Conservation (phyloP, 2,329 filamentous ascomycete genomes). For the Monosporascus sp. region DNA sequence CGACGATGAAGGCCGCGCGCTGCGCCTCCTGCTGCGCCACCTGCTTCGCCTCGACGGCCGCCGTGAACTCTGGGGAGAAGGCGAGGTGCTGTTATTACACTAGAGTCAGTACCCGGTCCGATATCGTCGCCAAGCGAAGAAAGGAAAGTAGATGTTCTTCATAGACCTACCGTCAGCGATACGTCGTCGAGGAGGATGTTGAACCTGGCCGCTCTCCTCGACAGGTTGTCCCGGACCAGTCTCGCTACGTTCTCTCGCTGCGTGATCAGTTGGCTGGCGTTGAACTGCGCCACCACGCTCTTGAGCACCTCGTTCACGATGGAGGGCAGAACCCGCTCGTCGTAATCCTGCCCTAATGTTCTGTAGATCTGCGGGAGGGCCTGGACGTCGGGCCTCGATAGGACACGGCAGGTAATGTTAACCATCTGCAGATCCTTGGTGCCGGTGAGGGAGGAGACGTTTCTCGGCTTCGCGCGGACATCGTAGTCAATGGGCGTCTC, state of each 20-base stretch:
- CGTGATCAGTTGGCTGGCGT: slow-evolving; percentile 95
- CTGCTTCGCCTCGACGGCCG: slow-evolving; percentile 69
- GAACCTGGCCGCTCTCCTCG: slow-evolving; percentile 86
- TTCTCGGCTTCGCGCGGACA: slow-evolving; percentile 94
- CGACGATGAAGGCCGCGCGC: slow-evolving; percentile 92
- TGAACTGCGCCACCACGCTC: slow-evolving; percentile 98
- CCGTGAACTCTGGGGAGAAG: slow-evolving; percentile 70
- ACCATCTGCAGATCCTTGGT: slow-evolving; percentile 99
- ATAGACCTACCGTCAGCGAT: slow-evolving; percentile 72
- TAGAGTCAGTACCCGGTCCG: slow-evolving; percentile 17
- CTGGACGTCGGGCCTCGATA: slow-evolving; percentile 82
- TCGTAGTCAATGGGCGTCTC: slow-evolving; percentile 97
- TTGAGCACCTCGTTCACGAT: slow-evolving; percentile 99
- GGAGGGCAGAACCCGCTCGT: slow-evolving; percentile 91
- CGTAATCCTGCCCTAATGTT: slow-evolving; percentile 91
- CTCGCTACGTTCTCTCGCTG: slow-evolving; percentile 95
- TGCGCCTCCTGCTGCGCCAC: slow-evolving; percentile 89
- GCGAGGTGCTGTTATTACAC: slow-evolving; percentile 53
- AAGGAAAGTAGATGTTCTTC: no score
- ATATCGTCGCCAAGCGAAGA: no score
- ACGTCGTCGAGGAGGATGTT: slow-evolving; percentile 98
- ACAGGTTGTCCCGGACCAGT: slow-evolving; percentile 88
- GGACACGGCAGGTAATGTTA: slow-evolving; percentile 99
- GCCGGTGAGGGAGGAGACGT: slow-evolving; percentile 92
- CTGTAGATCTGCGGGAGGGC: slow-evolving; percentile 95